Conservation (phyloP, 2,329 filamentous ascomycete genomes). For the Fusarium heterosporum region DNA sequence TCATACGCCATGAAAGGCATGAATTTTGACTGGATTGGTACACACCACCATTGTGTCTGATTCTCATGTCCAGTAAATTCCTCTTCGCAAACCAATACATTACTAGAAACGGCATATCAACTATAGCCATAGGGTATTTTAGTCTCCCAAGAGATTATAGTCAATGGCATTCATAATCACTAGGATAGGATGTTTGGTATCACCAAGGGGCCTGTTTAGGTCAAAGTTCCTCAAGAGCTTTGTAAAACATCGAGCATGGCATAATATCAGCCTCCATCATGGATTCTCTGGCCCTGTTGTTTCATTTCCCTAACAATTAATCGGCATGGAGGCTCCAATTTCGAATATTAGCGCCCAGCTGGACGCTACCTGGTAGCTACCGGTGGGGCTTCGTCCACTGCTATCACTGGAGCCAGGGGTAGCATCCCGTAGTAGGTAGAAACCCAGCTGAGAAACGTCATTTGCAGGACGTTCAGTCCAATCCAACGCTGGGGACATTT, state of each 20-base stretch:
- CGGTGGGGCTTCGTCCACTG: slow-evolving; percentile 22
- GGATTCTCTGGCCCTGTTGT: neutral
- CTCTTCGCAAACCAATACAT: neutral
- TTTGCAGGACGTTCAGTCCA: slow-evolving; percentile 30
- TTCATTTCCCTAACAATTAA: neutral
- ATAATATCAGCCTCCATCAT: neutral
- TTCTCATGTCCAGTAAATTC: neutral
- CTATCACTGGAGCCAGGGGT: slow-evolving; percentile 22
- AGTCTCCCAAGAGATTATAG: neutral
- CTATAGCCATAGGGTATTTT: neutral
- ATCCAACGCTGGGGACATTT: slow-evolving; percentile 29
- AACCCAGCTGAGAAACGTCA: slow-evolving; percentile 42
- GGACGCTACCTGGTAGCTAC: neutral
- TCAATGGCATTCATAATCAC: neutral
- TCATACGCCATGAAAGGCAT: neutral
- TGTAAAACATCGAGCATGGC: neutral
- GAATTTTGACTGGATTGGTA: neutral
- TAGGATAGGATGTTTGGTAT: neutral
- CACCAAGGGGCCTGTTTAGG: neutral
- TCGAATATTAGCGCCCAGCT: neutral
- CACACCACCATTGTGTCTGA: neutral
- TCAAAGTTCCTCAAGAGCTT: neutral
- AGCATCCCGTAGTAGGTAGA: slow-evolving; percentile 11
- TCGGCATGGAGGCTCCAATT: neutral
- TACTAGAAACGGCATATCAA: neutral